Base-by-base conservation (phyloP, 306 rosid genomes). In the Calophaca sinica region DNA sequence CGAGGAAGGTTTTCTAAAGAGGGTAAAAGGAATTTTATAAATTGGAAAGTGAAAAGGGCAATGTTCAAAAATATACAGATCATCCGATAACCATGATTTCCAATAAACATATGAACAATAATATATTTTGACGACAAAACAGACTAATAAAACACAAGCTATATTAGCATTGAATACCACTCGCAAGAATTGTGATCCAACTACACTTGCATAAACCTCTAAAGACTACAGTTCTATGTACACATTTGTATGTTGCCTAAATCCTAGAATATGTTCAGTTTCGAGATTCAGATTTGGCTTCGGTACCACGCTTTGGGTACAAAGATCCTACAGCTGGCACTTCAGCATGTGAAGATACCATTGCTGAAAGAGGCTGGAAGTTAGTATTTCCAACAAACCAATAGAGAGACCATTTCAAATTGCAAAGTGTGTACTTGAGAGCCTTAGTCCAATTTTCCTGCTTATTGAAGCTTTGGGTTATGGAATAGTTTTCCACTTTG, bases 401-500 rank as follows among this genome's bases (percentile, higher is more conserved):
- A 80, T 85, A 94, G 28, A 94, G 99, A 66, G 93, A 96, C 99
- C 99, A 94, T 74, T 94, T 94, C 89, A 94, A 85, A 86, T 94
- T 77, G 90, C 97, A 88, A 28, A 94, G 99, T 6, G 99, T 94
- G 81, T 91, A 94, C 75, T 94, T 92, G 62, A 94, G 96, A 81
- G 99, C 97, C 82, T 92, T 94, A 0, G 99, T 94, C 97, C 97
- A 94, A 81, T 85, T 91, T 84, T 94, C 99, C 77, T 83, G 99
- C 87, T 94, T 94, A 65, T 88, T 92, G 89, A 94, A 92, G 89
- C 97, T 94, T 66, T 94, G 99, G 6, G 96, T 91, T 80, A 94
- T 94, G 79, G 96, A 90, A 72, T 88, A 87, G 83, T 74, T 92
- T 84, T 92, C 99, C 50, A 94, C 99, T 79, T 85, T 94, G 82